phyloP scores from a whole-genome alignment of 176 grass and related monocot genomes.

The Neostapfia colusana region DNA sequence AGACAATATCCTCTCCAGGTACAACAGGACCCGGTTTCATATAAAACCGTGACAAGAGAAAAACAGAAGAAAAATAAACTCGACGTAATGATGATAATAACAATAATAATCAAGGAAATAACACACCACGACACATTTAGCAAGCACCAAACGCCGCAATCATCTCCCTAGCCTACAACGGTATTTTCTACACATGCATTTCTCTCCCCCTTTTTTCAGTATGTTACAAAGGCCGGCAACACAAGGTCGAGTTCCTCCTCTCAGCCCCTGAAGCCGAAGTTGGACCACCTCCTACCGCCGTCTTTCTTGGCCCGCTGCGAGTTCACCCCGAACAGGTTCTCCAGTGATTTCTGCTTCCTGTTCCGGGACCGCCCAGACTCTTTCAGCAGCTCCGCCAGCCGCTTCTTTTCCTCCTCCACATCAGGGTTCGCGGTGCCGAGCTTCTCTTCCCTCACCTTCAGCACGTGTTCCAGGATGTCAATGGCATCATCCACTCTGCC shows the following conservation, averaged over 20 bases:
- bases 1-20: conserved; percentile 34
- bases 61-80: not conserved
- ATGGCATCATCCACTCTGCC: conserved; percentile 92
- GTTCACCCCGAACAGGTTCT: conserved; percentile 66
- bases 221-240: conserved; percentile 56
- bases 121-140: conserved; percentile 34
- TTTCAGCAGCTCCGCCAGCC: conserved; percentile 76
- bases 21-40: conserved; percentile 25
- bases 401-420: conserved; percentile 91
- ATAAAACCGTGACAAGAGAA: not conserved
- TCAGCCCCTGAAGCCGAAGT: conserved; percentile 82
- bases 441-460: conserved; percentile 93
- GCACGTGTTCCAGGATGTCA: conserved; percentile 83
- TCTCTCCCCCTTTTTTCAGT: conserved; percentile 3
- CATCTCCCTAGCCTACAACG: conserved; percentile 53
- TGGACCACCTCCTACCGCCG: conserved; percentile 73
- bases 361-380: conserved; percentile 73
- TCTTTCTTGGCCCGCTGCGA: conserved; percentile 70
- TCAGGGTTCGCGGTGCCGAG: conserved; percentile 93
- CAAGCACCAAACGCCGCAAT: conserved; percentile 56
- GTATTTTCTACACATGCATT: conserved; percentile 62
- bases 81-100: not conserved
- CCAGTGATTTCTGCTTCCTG: conserved; percentile 84
- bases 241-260: not conserved
- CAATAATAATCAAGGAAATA: not conserved